phyloP scores from a whole-genome alignment of 768 basidiomycete genomes.

The Gloeopeniophorella convolvens region DNA sequence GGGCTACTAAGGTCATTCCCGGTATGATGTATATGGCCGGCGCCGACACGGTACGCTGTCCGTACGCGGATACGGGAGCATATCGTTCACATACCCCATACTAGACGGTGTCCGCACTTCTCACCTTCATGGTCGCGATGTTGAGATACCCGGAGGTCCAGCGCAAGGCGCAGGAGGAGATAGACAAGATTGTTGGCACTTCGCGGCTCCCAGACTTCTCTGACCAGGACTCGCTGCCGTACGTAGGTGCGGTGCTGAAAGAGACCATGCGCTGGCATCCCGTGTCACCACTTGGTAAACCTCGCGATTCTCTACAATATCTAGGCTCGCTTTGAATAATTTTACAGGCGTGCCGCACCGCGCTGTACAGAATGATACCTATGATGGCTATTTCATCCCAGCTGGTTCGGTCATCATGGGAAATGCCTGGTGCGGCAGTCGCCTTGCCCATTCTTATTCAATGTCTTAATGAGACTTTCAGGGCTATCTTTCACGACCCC shows the following conservation, averaged over 20 bases:
- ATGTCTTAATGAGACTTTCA: not conserved
- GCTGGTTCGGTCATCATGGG: constrained; percentile 27
- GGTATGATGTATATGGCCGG: constrained; percentile 7
- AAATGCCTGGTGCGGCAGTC: constrained; percentile 26
- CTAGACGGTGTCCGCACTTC: constrained; percentile 20
- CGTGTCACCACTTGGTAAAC: constrained; percentile 19
- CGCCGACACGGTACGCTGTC: constrained; percentile 16
- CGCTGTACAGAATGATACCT: constrained; percentile 25
- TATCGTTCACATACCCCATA: no score
- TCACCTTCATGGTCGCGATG: no score
- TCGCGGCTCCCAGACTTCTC: constrained; percentile 31
- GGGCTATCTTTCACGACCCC: constrained; percentile 3
- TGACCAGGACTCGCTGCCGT: constrained; percentile 31
- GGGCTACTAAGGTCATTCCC: not conserved
- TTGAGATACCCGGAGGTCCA: constrained; percentile 20
- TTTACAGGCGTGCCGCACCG: constrained; percentile 26
- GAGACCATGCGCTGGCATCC: constrained; percentile 32
- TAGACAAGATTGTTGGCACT: constrained; percentile 31
- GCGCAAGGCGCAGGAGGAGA: constrained; percentile 29
- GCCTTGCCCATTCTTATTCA: not conserved
- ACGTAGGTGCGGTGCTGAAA: constrained; percentile 33
- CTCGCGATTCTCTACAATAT: not conserved
- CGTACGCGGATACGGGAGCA: no score
- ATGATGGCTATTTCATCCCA: constrained; percentile 26
- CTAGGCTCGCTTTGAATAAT: no score